Percentiles rank a stretch among this genome's conserved stretches.
These are phyloP conservation scores for Acrocalymma vagum DNA, from an alignment of 2,329 filamentous ascomycete genomes.

Conservation along the genomic window DNA sequence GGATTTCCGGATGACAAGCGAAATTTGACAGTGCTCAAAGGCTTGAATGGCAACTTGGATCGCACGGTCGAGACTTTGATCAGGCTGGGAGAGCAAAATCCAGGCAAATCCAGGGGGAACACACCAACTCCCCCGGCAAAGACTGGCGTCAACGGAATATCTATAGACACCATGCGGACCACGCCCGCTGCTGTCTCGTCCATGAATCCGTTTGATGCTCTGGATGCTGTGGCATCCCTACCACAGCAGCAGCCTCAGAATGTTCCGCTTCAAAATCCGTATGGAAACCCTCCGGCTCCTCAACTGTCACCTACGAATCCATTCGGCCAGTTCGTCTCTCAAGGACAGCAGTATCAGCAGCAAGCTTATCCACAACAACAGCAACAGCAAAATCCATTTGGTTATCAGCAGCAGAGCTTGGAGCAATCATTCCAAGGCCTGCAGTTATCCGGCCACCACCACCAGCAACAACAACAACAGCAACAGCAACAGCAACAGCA, in stretches of 20 bases:
- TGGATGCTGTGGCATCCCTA: slow-evolving; percentile 42
- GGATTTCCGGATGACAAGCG: slow-evolving; percentile 86
- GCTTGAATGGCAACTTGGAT: slow-evolving; percentile 84
- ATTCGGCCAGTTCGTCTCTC: too few relatives aligned
- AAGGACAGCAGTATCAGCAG: slow-evolving; percentile 30
- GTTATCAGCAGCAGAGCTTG: slow-evolving; percentile 52
- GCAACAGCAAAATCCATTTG: slow-evolving; percentile 28
- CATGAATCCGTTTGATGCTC: slow-evolving; percentile 55
- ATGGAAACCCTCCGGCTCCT: slow-evolving; percentile 17
- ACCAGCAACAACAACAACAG: slow-evolving; percentile 31
- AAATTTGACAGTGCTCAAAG: slow-evolving; percentile 83
- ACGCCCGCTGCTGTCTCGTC: slow-evolving; percentile 30
- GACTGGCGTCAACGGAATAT: slow-evolving; percentile 57
- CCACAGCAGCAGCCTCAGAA: slow-evolving; percentile 38
- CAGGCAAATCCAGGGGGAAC: slow-evolving; percentile 53
- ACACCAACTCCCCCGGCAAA: slow-evolving; percentile 57
- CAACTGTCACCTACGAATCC: slow-evolving; percentile 18
- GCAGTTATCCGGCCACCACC: slow-evolving; percentile 62
- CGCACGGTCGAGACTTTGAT: slow-evolving; percentile 85
- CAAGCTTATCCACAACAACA: slow-evolving; percentile 24
- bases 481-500: slow-evolving; percentile 52
- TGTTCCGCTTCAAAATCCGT: slow-evolving; percentile 25
- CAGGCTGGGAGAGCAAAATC: slow-evolving; percentile 73
- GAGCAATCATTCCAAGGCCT: slow-evolving; percentile 79
- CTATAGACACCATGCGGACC: slow-evolving; percentile 50